phyloP scores from a whole-genome alignment of 768 basidiomycete species.

The Jaapia argillacea region DNA sequence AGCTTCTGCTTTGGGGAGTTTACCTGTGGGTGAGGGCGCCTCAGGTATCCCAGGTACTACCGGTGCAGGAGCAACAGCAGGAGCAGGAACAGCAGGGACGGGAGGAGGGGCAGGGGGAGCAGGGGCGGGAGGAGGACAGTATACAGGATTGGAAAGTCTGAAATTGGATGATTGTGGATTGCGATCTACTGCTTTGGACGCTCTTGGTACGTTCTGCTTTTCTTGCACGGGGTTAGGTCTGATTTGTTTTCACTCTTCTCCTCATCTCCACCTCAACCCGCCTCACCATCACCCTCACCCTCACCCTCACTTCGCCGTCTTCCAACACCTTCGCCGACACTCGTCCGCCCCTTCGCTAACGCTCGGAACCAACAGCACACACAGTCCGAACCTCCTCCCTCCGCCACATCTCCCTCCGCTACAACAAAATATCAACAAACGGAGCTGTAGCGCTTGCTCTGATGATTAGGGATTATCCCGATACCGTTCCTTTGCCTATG shows the following conservation, averaged over 20 bases:
- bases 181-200: constrained; percentile 65
- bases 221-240: background rate
- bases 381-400: constrained; percentile 76
- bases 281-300: background rate
- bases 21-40: constrained; percentile 34
- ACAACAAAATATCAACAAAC: constrained; percentile 76
- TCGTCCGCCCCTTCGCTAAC: no score
- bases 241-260: no score
- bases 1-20: constrained; percentile 59
- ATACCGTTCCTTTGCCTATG: constrained; percentile 37
- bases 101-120: no score
- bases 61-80: no score
- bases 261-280: no score
- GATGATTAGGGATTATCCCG: constrained; percentile 96
- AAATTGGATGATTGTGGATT: constrained; percentile 82
- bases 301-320: no score
- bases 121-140: no score
- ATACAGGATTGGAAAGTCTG: constrained; percentile 71
- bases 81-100: no score
- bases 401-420: constrained; percentile 81
- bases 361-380: constrained; percentile 47
- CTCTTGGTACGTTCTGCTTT: constrained; percentile 49
- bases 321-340: no score
- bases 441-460: constrained; percentile 89
- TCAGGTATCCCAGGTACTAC: no score